Evolutionary conservation across 192 early-diverging fungal genomes (phyloP).

Genomic region (Umbelopsis isabellina): DNA sequence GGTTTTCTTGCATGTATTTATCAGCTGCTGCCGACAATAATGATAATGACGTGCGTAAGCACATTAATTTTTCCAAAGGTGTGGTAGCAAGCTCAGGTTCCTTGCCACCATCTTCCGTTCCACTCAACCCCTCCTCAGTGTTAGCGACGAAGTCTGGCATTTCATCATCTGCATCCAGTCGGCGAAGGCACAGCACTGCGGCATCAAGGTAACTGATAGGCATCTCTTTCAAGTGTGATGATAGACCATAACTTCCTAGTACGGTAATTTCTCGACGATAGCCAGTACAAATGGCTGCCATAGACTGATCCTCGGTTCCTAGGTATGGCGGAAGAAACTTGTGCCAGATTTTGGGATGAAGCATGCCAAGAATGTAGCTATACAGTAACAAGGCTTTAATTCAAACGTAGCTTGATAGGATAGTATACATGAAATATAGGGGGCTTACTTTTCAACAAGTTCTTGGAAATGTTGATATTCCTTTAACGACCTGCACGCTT

Average conservation of each 20-base stretch:
- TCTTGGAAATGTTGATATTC: constrained; percentile 57
- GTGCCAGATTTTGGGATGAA: constrained; percentile 57
- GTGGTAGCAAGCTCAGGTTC: constrained; percentile 37
- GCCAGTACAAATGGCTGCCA: constrained; percentile 37
- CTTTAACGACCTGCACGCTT: constrained; percentile 34
- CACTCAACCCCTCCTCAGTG: constrained; percentile 12
- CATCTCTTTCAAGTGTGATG: constrained; percentile 43
- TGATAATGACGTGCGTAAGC: constrained; percentile 49
- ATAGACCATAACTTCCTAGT: constrained; percentile 41
- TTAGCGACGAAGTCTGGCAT: background rate
- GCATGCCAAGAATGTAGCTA: constrained; percentile 43
- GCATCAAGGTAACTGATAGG: constrained; percentile 34
- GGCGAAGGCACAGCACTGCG: constrained; percentile 41
- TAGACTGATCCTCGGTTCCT: constrained; percentile 41
- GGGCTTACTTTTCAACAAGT: constrained; percentile 56
- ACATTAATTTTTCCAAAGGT: constrained; percentile 52
- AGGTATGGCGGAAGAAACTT: constrained; percentile 49
- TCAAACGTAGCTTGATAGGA: background rate
- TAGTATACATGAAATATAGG: too few species aligned
- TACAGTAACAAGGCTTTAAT: background rate
- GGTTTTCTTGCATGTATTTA: constrained; percentile 37
- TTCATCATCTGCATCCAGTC: constrained; percentile 27
- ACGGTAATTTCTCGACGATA: constrained; percentile 43
- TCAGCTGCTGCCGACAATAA: constrained; percentile 45
- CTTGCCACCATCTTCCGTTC: constrained; percentile 8